These are phyloP conservation scores for Platanthera guangdongensis DNA, from an alignment of 106 monocot species.

Conservation along the genomic window DNA sequence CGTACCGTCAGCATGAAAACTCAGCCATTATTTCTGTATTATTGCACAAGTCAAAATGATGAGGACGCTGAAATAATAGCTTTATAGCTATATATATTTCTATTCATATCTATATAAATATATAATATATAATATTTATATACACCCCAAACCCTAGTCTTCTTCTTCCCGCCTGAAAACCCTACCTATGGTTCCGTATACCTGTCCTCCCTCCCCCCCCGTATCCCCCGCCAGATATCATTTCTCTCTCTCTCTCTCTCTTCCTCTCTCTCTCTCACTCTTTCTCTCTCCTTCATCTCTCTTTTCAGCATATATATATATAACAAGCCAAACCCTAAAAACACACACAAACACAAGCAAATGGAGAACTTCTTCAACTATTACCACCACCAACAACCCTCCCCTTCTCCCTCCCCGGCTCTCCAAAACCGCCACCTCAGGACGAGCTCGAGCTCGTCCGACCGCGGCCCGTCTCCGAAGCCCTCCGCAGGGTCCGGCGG, in stretches of 20 bases:
- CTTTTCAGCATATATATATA: conserved; percentile 7
- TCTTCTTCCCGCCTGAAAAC: too few species aligned
- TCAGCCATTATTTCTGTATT: conserved; percentile 11
- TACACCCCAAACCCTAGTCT: conserved; percentile 16
- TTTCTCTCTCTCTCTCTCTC: conserved; percentile 13
- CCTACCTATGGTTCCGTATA: conserved; percentile 9
- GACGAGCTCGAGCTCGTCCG: not conserved
- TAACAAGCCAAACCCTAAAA: not conserved
- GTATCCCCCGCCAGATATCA: conserved; percentile 15
- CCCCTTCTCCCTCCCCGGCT: not conserved
- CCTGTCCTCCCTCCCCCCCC: not conserved
- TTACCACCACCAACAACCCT: not conserved
- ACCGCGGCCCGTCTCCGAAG: not conserved
- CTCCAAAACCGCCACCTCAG: not conserved
- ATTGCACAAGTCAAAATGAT: conserved; percentile 11
- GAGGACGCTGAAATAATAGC: not conserved
- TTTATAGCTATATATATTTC: not conserved
- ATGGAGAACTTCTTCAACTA: conserved; percentile 12
- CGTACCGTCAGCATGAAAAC: conserved; percentile 21
- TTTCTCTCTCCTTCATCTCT: not conserved
- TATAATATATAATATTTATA: not conserved
- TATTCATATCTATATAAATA: not conserved
- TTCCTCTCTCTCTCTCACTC: conserved; percentile 7
- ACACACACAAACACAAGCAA: not conserved
- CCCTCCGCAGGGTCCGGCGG: conserved; percentile 11